Conservation (phyloP, 2,329 filamentous ascomycete genomes). For the Sphaerulina populicola region DNA sequence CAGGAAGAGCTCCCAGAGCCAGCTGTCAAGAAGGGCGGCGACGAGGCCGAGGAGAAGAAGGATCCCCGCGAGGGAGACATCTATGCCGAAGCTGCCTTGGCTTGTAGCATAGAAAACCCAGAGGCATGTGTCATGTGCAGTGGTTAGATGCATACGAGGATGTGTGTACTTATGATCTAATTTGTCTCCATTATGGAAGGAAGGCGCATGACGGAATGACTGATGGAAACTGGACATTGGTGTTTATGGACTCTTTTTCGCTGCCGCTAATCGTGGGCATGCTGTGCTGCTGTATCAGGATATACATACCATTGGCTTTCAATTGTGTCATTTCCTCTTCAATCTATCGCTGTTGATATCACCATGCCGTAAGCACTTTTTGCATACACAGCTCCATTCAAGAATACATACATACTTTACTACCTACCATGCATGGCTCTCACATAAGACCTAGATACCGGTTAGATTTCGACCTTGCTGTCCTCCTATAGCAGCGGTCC, state of each 20-base stretch:
- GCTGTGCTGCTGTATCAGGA: slow-evolving; percentile 18
- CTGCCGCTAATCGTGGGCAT: slow-evolving; percentile 24
- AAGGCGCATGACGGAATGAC: slow-evolving; percentile 12
- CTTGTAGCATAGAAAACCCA: slow-evolving; percentile 95
- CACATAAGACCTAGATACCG: too few relatives aligned
- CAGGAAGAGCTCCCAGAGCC: slow-evolving; percentile 58
- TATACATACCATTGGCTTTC: slow-evolving; percentile 11
- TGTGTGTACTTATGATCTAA: slow-evolving; percentile 12
- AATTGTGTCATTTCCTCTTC: too few relatives aligned
- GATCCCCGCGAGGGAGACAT: slow-evolving; percentile 80
- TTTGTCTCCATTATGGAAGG: slow-evolving; percentile 16
- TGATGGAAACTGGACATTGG: slow-evolving; percentile 11
- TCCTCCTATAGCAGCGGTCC: too few relatives aligned
- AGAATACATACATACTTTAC: too few relatives aligned
- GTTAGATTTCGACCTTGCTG: too few relatives aligned
- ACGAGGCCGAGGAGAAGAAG: slow-evolving; percentile 64
- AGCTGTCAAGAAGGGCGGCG: slow-evolving; percentile 47
- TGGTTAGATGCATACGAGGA: slow-evolving; percentile 47
- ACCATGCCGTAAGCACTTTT: too few relatives aligned
- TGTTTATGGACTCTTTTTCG: slow-evolving; percentile 9
- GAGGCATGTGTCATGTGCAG: slow-evolving; percentile 97
- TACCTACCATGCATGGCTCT: too few relatives aligned
- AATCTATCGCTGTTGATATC: too few relatives aligned
- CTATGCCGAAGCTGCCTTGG: slow-evolving; percentile 83
- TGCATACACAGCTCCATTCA: too few relatives aligned